Conservation (phyloP, 2,329 filamentous ascomycete genomes). For the Didymella exigua region DNA sequence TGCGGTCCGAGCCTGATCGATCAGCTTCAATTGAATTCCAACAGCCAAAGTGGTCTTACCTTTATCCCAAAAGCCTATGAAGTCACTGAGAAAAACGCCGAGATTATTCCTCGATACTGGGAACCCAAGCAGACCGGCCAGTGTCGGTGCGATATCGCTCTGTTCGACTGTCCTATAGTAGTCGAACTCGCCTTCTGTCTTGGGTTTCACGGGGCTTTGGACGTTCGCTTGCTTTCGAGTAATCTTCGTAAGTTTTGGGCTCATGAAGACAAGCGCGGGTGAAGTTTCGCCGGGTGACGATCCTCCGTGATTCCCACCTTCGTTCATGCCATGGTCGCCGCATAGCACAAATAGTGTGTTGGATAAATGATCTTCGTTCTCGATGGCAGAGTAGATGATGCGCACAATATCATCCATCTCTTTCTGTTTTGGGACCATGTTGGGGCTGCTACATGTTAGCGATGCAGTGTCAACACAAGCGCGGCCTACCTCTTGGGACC, state of each 20-base stretch:
- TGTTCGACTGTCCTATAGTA: slow-evolving; percentile 90
- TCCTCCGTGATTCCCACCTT: slow-evolving; percentile 94
- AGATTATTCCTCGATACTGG: slow-evolving; percentile 89
- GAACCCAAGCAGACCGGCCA: slow-evolving; percentile 85
- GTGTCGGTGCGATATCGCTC: slow-evolving; percentile 88
- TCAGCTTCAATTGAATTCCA: slow-evolving; percentile 27
- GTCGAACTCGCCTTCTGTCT: slow-evolving; percentile 67
- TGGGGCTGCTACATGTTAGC: slow-evolving; percentile 60
- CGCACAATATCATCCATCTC: slow-evolving; percentile 91
- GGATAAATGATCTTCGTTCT: slow-evolving; percentile 70
- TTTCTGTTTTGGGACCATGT: slow-evolving; percentile 89
- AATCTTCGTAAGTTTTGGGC: slow-evolving; percentile 74
- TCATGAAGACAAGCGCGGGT: slow-evolving; percentile 87
- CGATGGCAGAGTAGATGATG: slow-evolving; percentile 76
- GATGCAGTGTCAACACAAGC: slow-evolving; percentile 11
- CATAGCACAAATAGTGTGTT: slow-evolving; percentile 84
- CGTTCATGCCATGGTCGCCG: slow-evolving; percentile 99
- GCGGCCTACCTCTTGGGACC: slow-evolving; percentile 73
- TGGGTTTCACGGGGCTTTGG: slow-evolving; percentile 62
- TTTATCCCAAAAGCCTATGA: slow-evolving; percentile 76
- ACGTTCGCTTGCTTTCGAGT: slow-evolving; percentile 36
- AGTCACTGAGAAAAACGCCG: slow-evolving; percentile 80
- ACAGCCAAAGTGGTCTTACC: slow-evolving; percentile 59
- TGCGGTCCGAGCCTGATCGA: slow-evolving; percentile 55
- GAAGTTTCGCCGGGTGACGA: slow-evolving; percentile 94